Conservation (phyloP, 1,284 basidiomycete species). For the Fomes fomentarius region DNA sequence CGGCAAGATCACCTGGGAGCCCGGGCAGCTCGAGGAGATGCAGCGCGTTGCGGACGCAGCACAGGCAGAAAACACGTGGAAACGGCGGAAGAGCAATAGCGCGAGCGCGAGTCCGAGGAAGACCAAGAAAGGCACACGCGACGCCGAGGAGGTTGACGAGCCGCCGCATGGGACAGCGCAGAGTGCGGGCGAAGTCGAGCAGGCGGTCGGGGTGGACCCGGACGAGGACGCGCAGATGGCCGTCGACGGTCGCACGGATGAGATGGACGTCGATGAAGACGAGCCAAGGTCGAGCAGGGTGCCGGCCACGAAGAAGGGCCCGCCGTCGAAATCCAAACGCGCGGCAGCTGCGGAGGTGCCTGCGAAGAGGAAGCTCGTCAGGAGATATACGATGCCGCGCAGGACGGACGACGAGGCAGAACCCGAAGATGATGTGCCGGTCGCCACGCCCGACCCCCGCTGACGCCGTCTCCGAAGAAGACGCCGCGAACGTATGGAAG, state of each 20-base stretch:
- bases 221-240: slow-evolving; percentile 28
- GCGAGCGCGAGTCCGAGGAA: slow-evolving; percentile 21
- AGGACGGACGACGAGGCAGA: slow-evolving; percentile 17
- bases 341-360: slow-evolving; percentile 1
- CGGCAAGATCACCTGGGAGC: slow-evolving; percentile 36
- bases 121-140: slow-evolving; percentile 12
- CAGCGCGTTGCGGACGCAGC: slow-evolving; percentile 12
- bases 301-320: slow-evolving; percentile 13
- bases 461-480: slow-evolving; percentile 9
- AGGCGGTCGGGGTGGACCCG: slow-evolving; percentile 24
- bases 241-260: slow-evolving; percentile 21
- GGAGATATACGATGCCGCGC: slow-evolving; percentile 10
- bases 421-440: neutral
- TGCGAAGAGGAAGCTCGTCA: slow-evolving; percentile 18
- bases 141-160: slow-evolving; percentile 3
- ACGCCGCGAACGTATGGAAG: slow-evolving; percentile 14
- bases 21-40: slow-evolving; percentile 34
- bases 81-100: slow-evolving; percentile 12
- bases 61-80: neutral
- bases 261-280: slow-evolving; percentile 31
- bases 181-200: slow-evolving; percentile 28
- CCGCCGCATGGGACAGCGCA: slow-evolving; percentile 16
- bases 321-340: slow-evolving; percentile 8
- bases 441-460: neutral
- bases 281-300: slow-evolving; percentile 14